Evolutionary conservation across 1,139 yeast genomes (phyloP).

Genomic region (Blastobotrys persicus): DNA sequence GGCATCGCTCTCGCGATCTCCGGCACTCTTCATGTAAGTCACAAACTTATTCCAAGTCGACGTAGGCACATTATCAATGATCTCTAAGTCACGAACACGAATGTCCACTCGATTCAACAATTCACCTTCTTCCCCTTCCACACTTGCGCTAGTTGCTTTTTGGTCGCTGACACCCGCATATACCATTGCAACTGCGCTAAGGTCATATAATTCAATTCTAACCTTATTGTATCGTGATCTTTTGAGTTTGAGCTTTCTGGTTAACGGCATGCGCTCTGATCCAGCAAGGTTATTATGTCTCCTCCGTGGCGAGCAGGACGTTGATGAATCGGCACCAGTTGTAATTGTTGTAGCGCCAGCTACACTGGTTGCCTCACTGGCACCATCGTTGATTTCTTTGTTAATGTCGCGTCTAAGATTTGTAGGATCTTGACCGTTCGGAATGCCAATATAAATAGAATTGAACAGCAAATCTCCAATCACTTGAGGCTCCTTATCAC

Average conservation of each 20-base stretch:
- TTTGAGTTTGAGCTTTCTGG: constrained; percentile 46
- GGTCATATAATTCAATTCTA: constrained; percentile 51
- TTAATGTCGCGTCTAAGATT: constrained; percentile 55
- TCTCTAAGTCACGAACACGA: constrained; percentile 52
- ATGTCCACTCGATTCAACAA: constrained; percentile 48
- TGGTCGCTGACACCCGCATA: constrained; percentile 44
- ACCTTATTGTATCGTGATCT: constrained; percentile 69
- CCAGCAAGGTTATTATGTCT: not conserved
- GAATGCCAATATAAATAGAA: constrained; percentile 67
- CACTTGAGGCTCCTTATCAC: constrained; percentile 23
- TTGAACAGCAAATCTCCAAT: constrained; percentile 68
- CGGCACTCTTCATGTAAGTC: constrained; percentile 64
- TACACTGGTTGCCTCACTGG: constrained; percentile 28
- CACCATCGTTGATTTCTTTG: constrained; percentile 40
- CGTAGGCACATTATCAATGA: constrained; percentile 76
- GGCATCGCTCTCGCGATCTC: constrained; percentile 68
- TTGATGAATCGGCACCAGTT: not conserved
- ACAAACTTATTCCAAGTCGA: constrained; percentile 91
- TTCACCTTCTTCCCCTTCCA: constrained; percentile 41
- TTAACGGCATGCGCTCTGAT: not conserved
- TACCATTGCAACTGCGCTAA: constrained; percentile 49
- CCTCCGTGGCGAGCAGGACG: not conserved
- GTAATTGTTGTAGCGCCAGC: not conserved
- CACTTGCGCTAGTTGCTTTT: constrained; percentile 8
- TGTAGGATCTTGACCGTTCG: constrained; percentile 49